These are phyloP conservation scores for Didymella keratinophila DNA, from an alignment of 2,329 filamentous ascomycete species.

Conservation along the genomic window DNA sequence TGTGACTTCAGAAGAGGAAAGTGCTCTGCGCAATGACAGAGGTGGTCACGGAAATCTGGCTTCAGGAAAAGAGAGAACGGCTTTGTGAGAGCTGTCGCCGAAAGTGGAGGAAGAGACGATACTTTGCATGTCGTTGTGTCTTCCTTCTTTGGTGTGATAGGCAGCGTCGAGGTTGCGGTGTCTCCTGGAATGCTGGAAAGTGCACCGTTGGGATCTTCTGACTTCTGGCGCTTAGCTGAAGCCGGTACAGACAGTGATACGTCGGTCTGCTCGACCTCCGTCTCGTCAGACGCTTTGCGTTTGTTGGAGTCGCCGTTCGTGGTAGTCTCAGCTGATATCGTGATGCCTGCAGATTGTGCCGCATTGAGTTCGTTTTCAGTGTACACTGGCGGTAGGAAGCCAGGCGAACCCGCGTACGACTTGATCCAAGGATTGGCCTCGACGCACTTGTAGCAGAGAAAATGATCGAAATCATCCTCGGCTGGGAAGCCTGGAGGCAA, in stretches of 20 bases:
- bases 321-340: slow-evolving; percentile 22
- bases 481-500: slow-evolving; percentile 85
- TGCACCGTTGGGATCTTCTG: slow-evolving; percentile 39
- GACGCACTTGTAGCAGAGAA: slow-evolving; percentile 94
- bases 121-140: slow-evolving; percentile 65
- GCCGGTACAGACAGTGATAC: slow-evolving; percentile 27
- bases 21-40: slow-evolving; percentile 86
- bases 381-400: slow-evolving; percentile 80
- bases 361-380: slow-evolving; percentile 43
- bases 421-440: slow-evolving; percentile 92
- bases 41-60: slow-evolving; percentile 76
- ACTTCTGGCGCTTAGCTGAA: slow-evolving; percentile 47
- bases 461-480: slow-evolving; percentile 87
- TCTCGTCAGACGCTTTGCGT: slow-evolving; percentile 57
- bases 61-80: slow-evolving; percentile 84
- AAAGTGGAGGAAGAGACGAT: slow-evolving; percentile 63
- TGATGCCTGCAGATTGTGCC: slow-evolving; percentile 17
- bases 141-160: slow-evolving; percentile 37
- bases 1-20: slow-evolving; percentile 75
- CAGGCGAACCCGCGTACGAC: slow-evolving; percentile 78
- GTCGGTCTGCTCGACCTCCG: slow-evolving; percentile 35
- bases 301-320: slow-evolving; percentile 49
- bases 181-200: slow-evolving; percentile 49
- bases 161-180: slow-evolving; percentile 25
- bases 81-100: slow-evolving; percentile 59